A percentile compares a stretch with the other conserved stretches of the same genome.
Evolutionary conservation across 139 green algal species (phyloP).

Genomic region (Limnomonas spitsbergensis): DNA sequence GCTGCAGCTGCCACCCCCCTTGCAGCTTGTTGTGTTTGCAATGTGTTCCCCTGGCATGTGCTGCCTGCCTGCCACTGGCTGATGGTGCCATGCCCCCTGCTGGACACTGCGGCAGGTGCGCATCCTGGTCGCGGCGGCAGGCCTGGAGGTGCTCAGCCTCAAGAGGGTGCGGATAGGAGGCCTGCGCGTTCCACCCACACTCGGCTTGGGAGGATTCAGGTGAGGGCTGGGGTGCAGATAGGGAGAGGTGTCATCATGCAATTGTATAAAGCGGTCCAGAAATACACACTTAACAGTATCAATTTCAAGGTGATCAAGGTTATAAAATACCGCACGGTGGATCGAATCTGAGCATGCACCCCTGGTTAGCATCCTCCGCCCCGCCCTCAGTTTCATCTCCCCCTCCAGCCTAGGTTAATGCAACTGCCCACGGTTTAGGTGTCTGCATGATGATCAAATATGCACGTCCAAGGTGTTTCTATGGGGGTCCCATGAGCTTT

Average conservation of each 20-base stretch:
- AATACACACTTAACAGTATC: background rate
- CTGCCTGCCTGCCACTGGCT: too few species aligned
- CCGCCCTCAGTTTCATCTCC: too few species aligned
- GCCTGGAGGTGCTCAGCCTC: conserved; percentile 70
- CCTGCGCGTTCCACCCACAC: conserved; percentile 60
- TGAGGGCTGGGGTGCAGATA: too few species aligned
- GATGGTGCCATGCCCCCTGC: too few species aligned
- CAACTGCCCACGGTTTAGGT: too few species aligned
- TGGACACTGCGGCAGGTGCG: too few species aligned
- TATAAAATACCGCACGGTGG: background rate
- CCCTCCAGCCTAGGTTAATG: too few species aligned
- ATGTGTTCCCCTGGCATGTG: too few species aligned
- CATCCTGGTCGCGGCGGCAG: conserved; percentile 58
- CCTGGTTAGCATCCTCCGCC: too few species aligned
- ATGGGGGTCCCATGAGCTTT: background rate
- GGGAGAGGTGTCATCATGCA: too few species aligned
- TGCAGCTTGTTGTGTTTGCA: background rate
- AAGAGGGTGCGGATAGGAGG: conserved; percentile 80
- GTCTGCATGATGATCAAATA: background rate
- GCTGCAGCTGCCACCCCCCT: background rate
- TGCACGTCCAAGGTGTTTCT: background rate
- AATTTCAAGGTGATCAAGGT: background rate
- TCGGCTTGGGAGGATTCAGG: conserved; percentile 63
- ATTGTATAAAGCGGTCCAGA: too few species aligned
- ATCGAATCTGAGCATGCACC: background rate